phyloP scores from a whole-genome alignment of 331 rosid species.

The Ulmus americana region DNA sequence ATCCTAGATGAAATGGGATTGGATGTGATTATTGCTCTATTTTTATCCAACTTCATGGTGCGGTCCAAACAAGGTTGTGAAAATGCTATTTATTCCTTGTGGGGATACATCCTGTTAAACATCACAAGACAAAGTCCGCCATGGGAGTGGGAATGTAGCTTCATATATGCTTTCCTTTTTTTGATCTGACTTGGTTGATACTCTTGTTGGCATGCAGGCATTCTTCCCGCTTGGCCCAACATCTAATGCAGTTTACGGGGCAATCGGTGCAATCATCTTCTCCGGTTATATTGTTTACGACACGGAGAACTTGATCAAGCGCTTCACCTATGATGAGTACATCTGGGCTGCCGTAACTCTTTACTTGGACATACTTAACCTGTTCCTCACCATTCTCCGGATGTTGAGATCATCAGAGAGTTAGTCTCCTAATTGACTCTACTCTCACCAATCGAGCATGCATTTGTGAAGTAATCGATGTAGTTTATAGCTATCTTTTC shows the following conservation, averaged over 20 bases:
- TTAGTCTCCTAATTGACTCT: background rate
- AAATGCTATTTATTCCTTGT: too few species aligned
- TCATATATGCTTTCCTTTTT: background rate
- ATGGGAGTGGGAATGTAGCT: too few species aligned
- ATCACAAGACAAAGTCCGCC: too few species aligned
- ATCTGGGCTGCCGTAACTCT: slow-evolving; percentile 90
- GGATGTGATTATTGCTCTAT: too few species aligned
- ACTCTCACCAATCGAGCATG: slow-evolving; percentile 8
- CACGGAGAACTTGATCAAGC: slow-evolving; percentile 84
- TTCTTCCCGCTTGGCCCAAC: slow-evolving; percentile 87
- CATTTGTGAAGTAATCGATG: background rate
- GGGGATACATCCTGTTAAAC: too few species aligned
- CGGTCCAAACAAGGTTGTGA: too few species aligned
- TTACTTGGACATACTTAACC: slow-evolving; percentile 66
- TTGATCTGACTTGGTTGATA: slow-evolving; percentile 22
- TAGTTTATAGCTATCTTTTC: background rate
- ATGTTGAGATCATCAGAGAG: slow-evolving; percentile 43
- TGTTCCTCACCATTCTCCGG: slow-evolving; percentile 48
- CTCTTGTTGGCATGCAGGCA: slow-evolving; percentile 37
- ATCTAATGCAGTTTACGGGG: slow-evolving; percentile 65
- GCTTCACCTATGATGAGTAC: slow-evolving; percentile 80
- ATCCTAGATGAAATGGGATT: too few species aligned
- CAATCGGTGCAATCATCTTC: slow-evolving; percentile 69
- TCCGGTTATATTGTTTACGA: slow-evolving; percentile 85
- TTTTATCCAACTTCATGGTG: too few species aligned